Evolutionary conservation across 2,329 filamentous ascomycete genomes (phyloP), one percentile per base, ranked within the genome.

Genomic region (Coniochaeta ligniaria): DNA sequence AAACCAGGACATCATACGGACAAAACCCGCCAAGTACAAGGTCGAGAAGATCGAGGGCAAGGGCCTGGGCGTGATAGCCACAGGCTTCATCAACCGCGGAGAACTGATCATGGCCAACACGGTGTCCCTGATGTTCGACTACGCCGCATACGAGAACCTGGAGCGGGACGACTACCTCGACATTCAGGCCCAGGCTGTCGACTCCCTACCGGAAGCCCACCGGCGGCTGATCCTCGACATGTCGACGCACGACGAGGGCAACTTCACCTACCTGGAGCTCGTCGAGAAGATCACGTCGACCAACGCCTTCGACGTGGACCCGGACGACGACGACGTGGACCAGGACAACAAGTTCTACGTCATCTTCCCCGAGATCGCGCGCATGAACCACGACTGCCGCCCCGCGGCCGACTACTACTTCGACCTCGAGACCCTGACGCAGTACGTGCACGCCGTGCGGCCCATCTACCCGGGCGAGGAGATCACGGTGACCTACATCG

Each of bases 321-420:
- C 70, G 12, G 63, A 62, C 24, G 69, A 67, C n/a, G 67, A 71
- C 57, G 67, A 67, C 56, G 64, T 65, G 2, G 67, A 71, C 28
- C 65, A 67, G 24, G 61, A 67, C 35, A 63, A 73, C 36, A 67
- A 67, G 28, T 73, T 74, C 59, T 75, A 72, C 61, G 69, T 71
- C 59, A 70, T 76, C n/a, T 77, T 77, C 59, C 72, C 75, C 6
- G 70, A 74, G 60, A 73, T 76, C 61, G 75, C 76, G 24, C 69
- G 75, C 31, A 67, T 78, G 64, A 79, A 79, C 67, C 77, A 79
- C 66, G 75, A 78, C 66, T 79, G 77, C 63, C 73, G 76, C 1
- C 74, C 77, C 33, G 78, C 78, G 62, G 72, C 74, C 33, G 76
- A 75, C 65, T 78, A 78, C 68, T 73, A 71, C 63, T 77, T 76